Evolutionary conservation across 805 yeast genomes (phyloP).

Genomic region (Saccharomycopsis sp.): DNA sequence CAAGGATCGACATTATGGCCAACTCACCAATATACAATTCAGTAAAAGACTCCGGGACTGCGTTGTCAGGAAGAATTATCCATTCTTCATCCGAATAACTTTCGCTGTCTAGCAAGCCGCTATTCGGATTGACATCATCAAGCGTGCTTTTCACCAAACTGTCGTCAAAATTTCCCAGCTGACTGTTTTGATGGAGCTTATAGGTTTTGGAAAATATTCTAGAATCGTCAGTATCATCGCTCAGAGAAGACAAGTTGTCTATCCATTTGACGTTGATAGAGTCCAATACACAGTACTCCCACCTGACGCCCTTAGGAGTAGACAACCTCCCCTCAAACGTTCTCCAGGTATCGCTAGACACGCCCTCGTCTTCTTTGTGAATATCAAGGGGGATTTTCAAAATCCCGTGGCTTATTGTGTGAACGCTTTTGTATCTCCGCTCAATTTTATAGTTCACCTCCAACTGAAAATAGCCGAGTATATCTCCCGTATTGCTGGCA

Average conservation of each 20-base stretch:
- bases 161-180: neutral
- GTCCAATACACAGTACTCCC: slow-evolving; percentile 25
- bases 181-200: slow-evolving; percentile 5
- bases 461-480: slow-evolving; percentile 28
- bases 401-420: slow-evolving; percentile 29
- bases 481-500: slow-evolving; percentile 6
- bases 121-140: neutral
- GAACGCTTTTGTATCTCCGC: slow-evolving; percentile 27
- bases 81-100: slow-evolving; percentile 21
- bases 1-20: slow-evolving; percentile 15
- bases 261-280: slow-evolving; percentile 23
- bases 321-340: slow-evolving; percentile 18
- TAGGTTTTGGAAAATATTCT: slow-evolving; percentile 16
- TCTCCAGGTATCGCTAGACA: slow-evolving; percentile 21
- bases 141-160: neutral
- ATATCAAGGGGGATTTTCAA: slow-evolving; percentile 29
- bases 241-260: slow-evolving; percentile 4
- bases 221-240: slow-evolving; percentile 10
- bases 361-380: slow-evolving; percentile 14
- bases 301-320: slow-evolving; percentile 22
- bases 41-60: slow-evolving; percentile 12
- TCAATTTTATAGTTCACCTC: slow-evolving; percentile 31
- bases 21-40: slow-evolving; percentile 26
- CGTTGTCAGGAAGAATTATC: slow-evolving; percentile 25
- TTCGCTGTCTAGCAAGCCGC: no score